Evolutionary conservation across 2,329 filamentous ascomycete genomes (phyloP), one percentile per base, ranked within the genome.

Genomic region (Fusarium buxicola): DNA sequence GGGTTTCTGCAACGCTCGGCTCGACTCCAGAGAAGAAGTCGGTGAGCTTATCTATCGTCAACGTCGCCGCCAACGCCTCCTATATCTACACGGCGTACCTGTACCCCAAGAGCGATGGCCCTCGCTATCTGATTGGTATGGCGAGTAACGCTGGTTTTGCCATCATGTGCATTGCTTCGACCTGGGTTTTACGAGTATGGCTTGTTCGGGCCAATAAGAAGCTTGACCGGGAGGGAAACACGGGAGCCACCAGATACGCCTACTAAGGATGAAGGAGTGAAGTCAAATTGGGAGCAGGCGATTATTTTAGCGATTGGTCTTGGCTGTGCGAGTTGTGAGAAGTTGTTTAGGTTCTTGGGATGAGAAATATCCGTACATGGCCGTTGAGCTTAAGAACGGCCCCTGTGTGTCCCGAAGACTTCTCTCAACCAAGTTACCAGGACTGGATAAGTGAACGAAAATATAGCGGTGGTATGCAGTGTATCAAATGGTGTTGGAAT

Each of bases 61-160:
- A 80, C 25, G 78, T 79, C 0, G 58, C 79, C 8, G 77, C 76
- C 25, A 81, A 81, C 35, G 76, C 75, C 0, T 77, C 75, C 0
- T 81, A 81, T 58, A 77, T 82, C 18, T 82, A 79, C 72, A 81
- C 78, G 1, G 76, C 79, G 1, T 81, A 81, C 51, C 65, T 82
- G 6, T 81, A 78, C 66, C 77, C 77, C 0, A 69, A 74, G 43
- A 74, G 66, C 16, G 74, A 80, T 15, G 77, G 74, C 1, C 80
- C 80, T 0, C 69, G 76, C 7, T 82, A 81, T 34, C 55, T 76
- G 1, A 78, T 76, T 12, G 79, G 77, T 5, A 78, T 81, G 74
- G 65, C 63, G 1, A 69, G 35, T 39, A 70, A 73, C 15, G 69
- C 71, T 11, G 70, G 49, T 0, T 73, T 73, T 45, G 69, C 69